Percentiles rank a stretch among this genome's conserved stretches.
Evolutionary conservation across 805 yeast genomes (phyloP).

Genomic region (Candida boleticola): DNA sequence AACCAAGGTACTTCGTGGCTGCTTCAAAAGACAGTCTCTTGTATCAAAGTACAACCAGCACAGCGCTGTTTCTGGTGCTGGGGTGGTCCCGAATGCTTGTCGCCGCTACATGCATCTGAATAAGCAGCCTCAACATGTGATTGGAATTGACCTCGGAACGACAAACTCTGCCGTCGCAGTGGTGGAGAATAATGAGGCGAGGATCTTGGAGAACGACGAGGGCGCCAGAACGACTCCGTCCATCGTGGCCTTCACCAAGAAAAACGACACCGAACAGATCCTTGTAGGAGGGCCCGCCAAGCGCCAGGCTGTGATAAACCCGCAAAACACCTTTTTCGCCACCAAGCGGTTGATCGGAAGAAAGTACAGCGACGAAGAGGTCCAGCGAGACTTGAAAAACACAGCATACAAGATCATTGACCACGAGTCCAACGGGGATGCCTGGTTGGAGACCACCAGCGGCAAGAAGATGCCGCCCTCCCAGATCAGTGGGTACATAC

Average conservation of each 20-base stretch:
- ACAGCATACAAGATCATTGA: slow-evolving; percentile 64
- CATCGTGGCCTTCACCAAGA: slow-evolving; percentile 60
- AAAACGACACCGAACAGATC: slow-evolving; percentile 25
- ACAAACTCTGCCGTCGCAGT: slow-evolving; percentile 86
- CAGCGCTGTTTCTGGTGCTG: background rate
- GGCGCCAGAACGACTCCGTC: slow-evolving; percentile 82
- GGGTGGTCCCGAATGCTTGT: background rate
- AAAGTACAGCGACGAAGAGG: slow-evolving; percentile 64
- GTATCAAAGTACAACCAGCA: too few species aligned
- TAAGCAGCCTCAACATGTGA: slow-evolving; percentile 32
- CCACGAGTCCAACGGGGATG: slow-evolving; percentile 58
- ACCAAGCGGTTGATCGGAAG: slow-evolving; percentile 82
- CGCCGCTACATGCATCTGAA: background rate
- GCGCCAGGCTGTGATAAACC: slow-evolving; percentile 73
- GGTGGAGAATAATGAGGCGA: slow-evolving; percentile 60
- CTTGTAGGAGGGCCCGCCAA: slow-evolving; percentile 71
- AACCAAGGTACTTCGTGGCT: too few species aligned
- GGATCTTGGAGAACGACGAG: slow-evolving; percentile 72
- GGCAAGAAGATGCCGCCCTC: slow-evolving; percentile 58
- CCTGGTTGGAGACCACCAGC: slow-evolving; percentile 56
- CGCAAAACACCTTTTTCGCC: slow-evolving; percentile 76
- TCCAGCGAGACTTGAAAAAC: slow-evolving; percentile 60
- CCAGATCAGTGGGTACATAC: slow-evolving; percentile 65
- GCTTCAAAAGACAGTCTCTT: too few species aligned
- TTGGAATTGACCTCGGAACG: slow-evolving; percentile 84